Conservation (phyloP, 768 basidiomycete species). For the Collybia sp. region DNA sequence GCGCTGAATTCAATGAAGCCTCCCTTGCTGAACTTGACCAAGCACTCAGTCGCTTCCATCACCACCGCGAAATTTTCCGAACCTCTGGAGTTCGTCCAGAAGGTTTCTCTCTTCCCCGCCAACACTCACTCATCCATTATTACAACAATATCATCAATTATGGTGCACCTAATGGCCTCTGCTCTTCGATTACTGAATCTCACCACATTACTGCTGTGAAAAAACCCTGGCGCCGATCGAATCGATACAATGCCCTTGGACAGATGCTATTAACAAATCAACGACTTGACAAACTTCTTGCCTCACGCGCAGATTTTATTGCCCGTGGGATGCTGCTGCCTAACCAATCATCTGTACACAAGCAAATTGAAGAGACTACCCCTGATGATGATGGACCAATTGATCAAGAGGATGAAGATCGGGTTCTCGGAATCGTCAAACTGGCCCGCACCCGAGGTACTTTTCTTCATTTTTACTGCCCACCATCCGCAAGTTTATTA, state of each 20-base stretch:
- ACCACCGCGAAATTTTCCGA: conserved; percentile 4
- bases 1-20: background rate
- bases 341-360: background rate
- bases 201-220: conserved; percentile 14
- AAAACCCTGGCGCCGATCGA: conserved; percentile 11
- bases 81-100: background rate
- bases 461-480: background rate
- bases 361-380: background rate
- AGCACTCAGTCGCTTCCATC: conserved; percentile 5
- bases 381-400: background rate
- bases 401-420: conserved; percentile 1
- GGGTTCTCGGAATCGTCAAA: background rate
- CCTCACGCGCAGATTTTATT: background rate
- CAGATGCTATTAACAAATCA: conserved; percentile 12
- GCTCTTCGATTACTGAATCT: conserved; percentile 14
- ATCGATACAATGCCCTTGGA: conserved; percentile 7
- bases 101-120: conserved; percentile 6
- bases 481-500: background rate
- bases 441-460: conserved; percentile 1
- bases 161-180: conserved; percentile 17
- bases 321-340: background rate
- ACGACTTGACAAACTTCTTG: background rate
- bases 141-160: conserved; percentile 8
- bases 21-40: conserved; percentile 1
- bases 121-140: conserved; percentile 12